These are phyloP conservation scores for Hygrophila difformis DNA, from an alignment of 257 asterid species.

Conservation along the genomic window DNA sequence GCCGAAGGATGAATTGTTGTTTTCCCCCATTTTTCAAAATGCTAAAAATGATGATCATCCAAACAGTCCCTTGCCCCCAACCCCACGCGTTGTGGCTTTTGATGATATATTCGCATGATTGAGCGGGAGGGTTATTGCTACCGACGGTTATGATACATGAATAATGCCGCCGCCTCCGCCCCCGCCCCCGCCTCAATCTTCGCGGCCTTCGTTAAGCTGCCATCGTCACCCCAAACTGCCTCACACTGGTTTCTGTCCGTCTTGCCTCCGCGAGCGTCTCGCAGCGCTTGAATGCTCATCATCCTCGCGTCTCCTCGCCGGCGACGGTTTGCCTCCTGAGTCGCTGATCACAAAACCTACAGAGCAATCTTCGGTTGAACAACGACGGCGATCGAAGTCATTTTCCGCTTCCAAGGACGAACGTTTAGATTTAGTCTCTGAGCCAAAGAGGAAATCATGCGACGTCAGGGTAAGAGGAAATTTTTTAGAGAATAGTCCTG, in stretches of 20 bases:
- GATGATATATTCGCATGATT: slow-evolving; percentile 13
- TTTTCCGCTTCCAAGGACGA: slow-evolving; percentile 91
- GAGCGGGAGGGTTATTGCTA: too few relatives aligned
- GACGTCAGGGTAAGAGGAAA: slow-evolving; percentile 85
- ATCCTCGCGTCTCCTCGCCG: slow-evolving; percentile 76
- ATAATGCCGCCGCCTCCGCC: too few relatives aligned
- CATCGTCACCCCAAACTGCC: slow-evolving; percentile 85
- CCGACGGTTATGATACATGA: slow-evolving; percentile 65
- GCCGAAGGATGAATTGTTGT: too few relatives aligned
- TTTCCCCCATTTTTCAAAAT: too few relatives aligned
- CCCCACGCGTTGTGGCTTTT: not conserved
- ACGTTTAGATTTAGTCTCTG: slow-evolving; percentile 44
- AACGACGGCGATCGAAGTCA: slow-evolving; percentile 65
- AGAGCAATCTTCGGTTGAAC: slow-evolving; percentile 50
- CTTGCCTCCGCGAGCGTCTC: slow-evolving; percentile 92
- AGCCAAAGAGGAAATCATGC: slow-evolving; percentile 89
- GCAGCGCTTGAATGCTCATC: slow-evolving; percentile 69
- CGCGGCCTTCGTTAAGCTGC: slow-evolving; percentile 89
- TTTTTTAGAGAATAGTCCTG: slow-evolving; percentile 56
- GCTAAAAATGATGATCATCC: too few relatives aligned
- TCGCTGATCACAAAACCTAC: too few relatives aligned
- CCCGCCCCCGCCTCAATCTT: slow-evolving; percentile 74
- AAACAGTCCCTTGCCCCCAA: too few relatives aligned
- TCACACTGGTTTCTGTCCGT: slow-evolving; percentile 86
- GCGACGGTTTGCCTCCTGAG: too few relatives aligned